phyloP scores from a whole-genome alignment of 805 yeast species.

The Hanseniaspora jakobsenii region DNA sequence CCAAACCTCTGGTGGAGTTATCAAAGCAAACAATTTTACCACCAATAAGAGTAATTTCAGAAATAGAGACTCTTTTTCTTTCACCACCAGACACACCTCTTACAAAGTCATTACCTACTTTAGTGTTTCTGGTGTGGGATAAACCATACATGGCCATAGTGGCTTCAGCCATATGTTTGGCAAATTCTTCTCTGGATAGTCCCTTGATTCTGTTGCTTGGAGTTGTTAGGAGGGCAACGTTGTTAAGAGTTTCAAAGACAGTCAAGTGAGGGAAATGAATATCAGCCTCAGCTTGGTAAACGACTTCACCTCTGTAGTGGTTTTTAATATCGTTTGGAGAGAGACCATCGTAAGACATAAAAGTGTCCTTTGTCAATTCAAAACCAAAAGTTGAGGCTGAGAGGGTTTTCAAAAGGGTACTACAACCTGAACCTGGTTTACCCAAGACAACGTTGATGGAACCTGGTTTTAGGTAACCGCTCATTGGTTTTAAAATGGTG shows the following conservation, averaged over 20 bases:
- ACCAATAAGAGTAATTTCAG: constrained; percentile 43
- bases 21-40: constrained; percentile 44
- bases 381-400: constrained; percentile 48
- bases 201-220: constrained; percentile 46
- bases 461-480: constrained; percentile 49
- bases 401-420: constrained; percentile 47
- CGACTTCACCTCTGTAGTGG: constrained; percentile 48
- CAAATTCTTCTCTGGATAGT: constrained; percentile 38
- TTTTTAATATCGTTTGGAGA: constrained; percentile 34
- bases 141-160: constrained; percentile 42
- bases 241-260: constrained; percentile 47
- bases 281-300: constrained; percentile 55
- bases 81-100: constrained; percentile 71
- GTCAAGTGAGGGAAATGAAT: constrained; percentile 50
- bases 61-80: constrained; percentile 63
- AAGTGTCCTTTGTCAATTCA: constrained; percentile 34
- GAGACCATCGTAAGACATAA: constrained; percentile 41
- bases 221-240: constrained; percentile 44
- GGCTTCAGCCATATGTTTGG: constrained; percentile 39
- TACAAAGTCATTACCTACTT: constrained; percentile 54
- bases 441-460: constrained; percentile 63
- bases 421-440: constrained; percentile 67
- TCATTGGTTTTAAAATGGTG: constrained; percentile 42
- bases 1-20: constrained; percentile 56
- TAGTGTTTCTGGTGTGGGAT: constrained; percentile 47